A percentile compares a stretch with the other conserved stretches of the same genome.
Evolutionary conservation across 768 basidiomycete species (phyloP).

Genomic region (Plicaturopsis crispa): DNA sequence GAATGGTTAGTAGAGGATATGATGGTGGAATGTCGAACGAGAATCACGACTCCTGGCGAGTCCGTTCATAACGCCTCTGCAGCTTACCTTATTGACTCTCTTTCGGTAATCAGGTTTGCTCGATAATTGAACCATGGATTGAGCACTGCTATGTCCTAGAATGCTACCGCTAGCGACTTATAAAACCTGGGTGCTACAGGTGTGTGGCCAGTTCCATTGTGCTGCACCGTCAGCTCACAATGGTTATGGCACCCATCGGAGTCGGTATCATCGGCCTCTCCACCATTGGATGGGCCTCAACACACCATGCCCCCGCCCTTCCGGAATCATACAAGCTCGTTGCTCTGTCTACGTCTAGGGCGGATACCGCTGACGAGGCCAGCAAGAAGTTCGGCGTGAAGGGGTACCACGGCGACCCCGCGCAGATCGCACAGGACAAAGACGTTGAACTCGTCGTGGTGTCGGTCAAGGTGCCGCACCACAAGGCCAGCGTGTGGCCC

Average conservation of each 20-base stretch:
- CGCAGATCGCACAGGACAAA: slow-evolving; percentile 9
- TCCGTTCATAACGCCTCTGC: too few species aligned
- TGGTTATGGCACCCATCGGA: slow-evolving; percentile 1
- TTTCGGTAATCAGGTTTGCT: too few species aligned
- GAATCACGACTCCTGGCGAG: too few species aligned
- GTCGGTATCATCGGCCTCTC: slow-evolving; percentile 5
- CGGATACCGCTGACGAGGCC: slow-evolving; percentile 13
- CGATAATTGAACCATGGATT: too few species aligned
- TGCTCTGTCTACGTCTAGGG: slow-evolving; percentile 12
- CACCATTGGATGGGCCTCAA: slow-evolving; percentile 3
- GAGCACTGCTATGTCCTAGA: too few species aligned
- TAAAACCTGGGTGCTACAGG: too few species aligned
- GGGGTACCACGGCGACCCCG: slow-evolving; percentile 23
- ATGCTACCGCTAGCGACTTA: too few species aligned
- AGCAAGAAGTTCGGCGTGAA: slow-evolving; percentile 14
- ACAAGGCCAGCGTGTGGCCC: slow-evolving; percentile 8
- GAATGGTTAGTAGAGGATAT: too few species aligned
- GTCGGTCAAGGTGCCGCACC: slow-evolving; percentile 11
- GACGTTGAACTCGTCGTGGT: slow-evolving; percentile 17
- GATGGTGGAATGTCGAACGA: too few species aligned
- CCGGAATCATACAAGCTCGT: slow-evolving; percentile 4
- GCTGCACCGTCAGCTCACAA: too few species aligned
- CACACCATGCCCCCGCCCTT: slow-evolving; percentile 3
- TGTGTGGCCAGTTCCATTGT: too few species aligned
- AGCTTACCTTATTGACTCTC: too few species aligned